phyloP scores from a whole-genome alignment of 2,329 filamentous ascomycete species.

The Botrytis cinerea region DNA sequence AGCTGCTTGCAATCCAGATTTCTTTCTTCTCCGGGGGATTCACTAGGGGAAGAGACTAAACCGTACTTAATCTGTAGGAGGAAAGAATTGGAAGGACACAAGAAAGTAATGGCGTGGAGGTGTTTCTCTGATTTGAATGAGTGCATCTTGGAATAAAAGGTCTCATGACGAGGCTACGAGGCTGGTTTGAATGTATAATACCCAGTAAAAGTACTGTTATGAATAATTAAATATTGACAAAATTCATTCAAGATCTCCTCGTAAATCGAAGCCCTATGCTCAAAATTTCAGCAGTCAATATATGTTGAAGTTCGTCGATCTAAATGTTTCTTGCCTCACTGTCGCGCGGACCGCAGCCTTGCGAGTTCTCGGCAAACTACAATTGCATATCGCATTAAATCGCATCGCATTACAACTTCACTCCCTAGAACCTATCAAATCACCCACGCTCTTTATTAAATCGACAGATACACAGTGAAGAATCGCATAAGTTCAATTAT shows the following conservation, averaged over 20 bases:
- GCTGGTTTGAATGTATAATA: conserved; percentile 23
- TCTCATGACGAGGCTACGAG: conserved; percentile 28
- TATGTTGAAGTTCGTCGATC: neutral
- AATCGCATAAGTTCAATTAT: conserved; percentile 41
- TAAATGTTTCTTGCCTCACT: neutral
- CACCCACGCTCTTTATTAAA: neutral
- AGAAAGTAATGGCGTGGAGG: neutral
- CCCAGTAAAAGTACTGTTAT: neutral
- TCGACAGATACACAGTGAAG: neutral
- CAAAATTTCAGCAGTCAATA: neutral
- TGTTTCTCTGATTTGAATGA: neutral
- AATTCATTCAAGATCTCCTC: neutral
- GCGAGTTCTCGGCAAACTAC: conserved; percentile 2
- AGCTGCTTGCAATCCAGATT: neutral
- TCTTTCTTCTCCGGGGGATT: neutral
- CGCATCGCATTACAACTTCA: neutral
- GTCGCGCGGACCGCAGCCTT: neutral
- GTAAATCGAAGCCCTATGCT: neutral
- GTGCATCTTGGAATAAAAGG: neutral
- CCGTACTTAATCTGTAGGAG: neutral
- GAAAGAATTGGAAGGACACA: neutral
- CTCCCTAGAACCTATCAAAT: neutral
- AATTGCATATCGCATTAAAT: neutral
- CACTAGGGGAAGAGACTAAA: neutral
- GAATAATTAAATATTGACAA: neutral